phyloP scores from a whole-genome alignment of 1,284 basidiomycete species.

The Cystobasidiaceae sp. region DNA sequence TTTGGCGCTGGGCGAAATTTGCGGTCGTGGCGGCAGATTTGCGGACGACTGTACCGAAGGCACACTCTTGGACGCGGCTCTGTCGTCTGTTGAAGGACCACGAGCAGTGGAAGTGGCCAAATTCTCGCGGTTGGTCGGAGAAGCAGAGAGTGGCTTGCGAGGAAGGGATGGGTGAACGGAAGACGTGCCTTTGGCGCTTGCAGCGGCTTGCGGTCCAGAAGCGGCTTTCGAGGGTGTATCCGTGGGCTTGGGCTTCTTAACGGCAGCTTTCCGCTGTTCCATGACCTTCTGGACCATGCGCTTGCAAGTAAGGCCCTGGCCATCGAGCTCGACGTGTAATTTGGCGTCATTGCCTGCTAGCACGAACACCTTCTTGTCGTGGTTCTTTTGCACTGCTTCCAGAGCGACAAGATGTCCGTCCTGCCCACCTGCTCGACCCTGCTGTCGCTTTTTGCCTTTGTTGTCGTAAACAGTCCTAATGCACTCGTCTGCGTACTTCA shows the following conservation, averaged over 20 bases:
- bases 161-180: no score
- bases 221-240: neutral
- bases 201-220: neutral
- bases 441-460: conserved; percentile 29
- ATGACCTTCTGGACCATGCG: neutral
- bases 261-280: neutral
- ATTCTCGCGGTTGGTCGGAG: no score
- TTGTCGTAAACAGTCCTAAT: conserved; percentile 34
- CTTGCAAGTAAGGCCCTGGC: neutral
- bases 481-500: conserved; percentile 57
- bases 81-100: no score
- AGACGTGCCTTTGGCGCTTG: no score
- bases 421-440: conserved; percentile 40
- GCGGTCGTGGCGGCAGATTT: no score
- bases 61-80: no score
- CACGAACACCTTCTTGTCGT: conserved; percentile 48
- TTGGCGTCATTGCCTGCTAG: conserved; percentile 43
- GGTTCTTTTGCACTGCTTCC: conserved; percentile 45
- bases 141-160: no score
- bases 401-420: conserved; percentile 45
- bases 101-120: no score
- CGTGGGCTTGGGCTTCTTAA: neutral
- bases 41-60: no score
- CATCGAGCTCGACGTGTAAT: conserved; percentile 18
- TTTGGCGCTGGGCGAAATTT: no score